Percentiles rank a stretch among this genome's conserved stretches.
phyloP scores from a whole-genome alignment of 352 stramenopile species.

The Globisporangium apiculatum region DNA sequence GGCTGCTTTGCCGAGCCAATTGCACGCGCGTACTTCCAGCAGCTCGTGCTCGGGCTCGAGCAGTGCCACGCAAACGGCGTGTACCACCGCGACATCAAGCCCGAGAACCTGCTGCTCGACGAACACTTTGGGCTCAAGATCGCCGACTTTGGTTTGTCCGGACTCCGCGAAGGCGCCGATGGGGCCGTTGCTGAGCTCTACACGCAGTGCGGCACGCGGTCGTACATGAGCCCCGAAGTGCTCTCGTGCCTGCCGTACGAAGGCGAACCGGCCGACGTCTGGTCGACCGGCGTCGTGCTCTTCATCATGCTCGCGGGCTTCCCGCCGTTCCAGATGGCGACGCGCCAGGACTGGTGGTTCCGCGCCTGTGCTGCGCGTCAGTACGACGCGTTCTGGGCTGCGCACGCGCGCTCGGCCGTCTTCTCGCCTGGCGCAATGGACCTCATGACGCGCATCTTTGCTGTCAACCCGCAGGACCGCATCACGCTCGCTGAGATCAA shows the following conservation, averaged over 20 bases:
- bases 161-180: slow-evolving; percentile 61
- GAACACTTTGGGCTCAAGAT: slow-evolving; percentile 87
- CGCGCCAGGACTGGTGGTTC: slow-evolving; percentile 89
- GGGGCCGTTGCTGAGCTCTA: slow-evolving; percentile 58
- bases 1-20: slow-evolving; percentile 84
- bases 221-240: slow-evolving; percentile 93
- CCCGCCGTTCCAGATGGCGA: slow-evolving; percentile 88
- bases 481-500: slow-evolving; percentile 79
- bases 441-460: slow-evolving; percentile 66
- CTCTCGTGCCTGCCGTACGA: slow-evolving; percentile 80
- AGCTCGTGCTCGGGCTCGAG: slow-evolving; percentile 77
- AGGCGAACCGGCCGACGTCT: slow-evolving; percentile 84
- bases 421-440: slow-evolving; percentile 71
- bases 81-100: slow-evolving; percentile 93
- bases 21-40: slow-evolving; percentile 84
- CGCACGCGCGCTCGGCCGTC: slow-evolving; percentile 55
- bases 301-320: slow-evolving; percentile 93
- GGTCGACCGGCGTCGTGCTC: slow-evolving; percentile 89
- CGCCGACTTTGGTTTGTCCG: slow-evolving; percentile 94
- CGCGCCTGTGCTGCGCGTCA: slow-evolving; percentile 59
- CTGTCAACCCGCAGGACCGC: slow-evolving; percentile 58
- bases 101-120: slow-evolving; percentile 90
- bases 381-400: slow-evolving; percentile 77
- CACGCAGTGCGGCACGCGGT: slow-evolving; percentile 87
- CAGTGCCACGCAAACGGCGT: slow-evolving; percentile 77